Base-by-base conservation (phyloP, 306 rosid genomes). In the Trifolium subterraneum region DNA sequence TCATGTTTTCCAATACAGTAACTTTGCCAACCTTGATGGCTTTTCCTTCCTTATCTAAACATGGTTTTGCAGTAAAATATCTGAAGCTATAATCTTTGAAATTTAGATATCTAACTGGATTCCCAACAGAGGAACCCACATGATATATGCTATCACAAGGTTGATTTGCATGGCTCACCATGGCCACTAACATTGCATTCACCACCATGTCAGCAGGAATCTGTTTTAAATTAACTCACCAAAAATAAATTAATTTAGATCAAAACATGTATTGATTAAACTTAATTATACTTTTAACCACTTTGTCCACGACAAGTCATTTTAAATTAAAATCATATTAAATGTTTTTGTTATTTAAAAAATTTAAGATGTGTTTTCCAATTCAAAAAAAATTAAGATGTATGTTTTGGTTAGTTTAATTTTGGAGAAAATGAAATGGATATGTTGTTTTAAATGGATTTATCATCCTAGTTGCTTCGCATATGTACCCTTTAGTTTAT, bases 191-290 rank as follows among this genome's bases (percentile, higher is more conserved):
- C 3, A 88, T 90, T 14, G 93, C 77, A 76, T 88, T 92, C 72
- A 92, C 92, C 72, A 92, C 98, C 81, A 88, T 75, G 22, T 92
- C 98, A 5, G 98, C 98, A 1, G 98, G 98, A 25, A 92, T 82
- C 96, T 92, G 89, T 15, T 10, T 62, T 51, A 80, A 48, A n/a
- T 29, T 15, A 58, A 35, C 14, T 8, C 25, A 48, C 0, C 23
- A 31, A 44, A 44, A 54, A 48, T 50, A 50, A 50, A 50, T 16
- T 5, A 16, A 50, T 8, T 50, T 5, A 15, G 2, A 47, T 9
- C 9, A 45, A 45, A 45, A 7, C 16, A 47, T 6, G 5, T 50
- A 50, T 20, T 54, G 0, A 0, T 18, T 50, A 16, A 1, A 5
- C 6, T 10, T 52, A 52, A 52, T 3, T 19, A 52, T 52, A 9